phyloP scores from a whole-genome alignment of 2,329 filamentous ascomycete species.

The Claviceps monticola region DNA sequence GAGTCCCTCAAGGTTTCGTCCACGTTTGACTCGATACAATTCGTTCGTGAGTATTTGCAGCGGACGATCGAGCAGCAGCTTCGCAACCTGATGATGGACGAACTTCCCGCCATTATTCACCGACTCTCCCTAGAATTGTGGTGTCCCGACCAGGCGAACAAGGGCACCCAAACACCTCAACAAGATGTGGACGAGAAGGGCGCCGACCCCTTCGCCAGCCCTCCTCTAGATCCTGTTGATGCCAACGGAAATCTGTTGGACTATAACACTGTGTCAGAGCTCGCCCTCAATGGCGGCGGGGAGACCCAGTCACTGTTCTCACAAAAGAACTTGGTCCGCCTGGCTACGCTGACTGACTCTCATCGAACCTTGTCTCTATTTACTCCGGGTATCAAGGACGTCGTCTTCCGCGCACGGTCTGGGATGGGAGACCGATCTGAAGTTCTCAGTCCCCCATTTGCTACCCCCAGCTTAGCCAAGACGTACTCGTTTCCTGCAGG shows the following conservation, averaged over 20 bases:
- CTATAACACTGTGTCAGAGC: slow-evolving; percentile 57
- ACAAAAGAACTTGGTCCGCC: slow-evolving; percentile 77
- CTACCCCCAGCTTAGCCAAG: slow-evolving; percentile 43
- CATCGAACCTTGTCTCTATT: slow-evolving; percentile 85
- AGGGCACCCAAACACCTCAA: slow-evolving; percentile 33
- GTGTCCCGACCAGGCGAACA: slow-evolving; percentile 63
- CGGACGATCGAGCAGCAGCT: slow-evolving; percentile 90
- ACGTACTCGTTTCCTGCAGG: slow-evolving; percentile 48
- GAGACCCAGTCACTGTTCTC: slow-evolving; percentile 87
- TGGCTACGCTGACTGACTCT: slow-evolving; percentile 73
- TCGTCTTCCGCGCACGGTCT: slow-evolving; percentile 86
- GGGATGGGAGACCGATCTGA: slow-evolving; percentile 61
- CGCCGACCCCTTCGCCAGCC: slow-evolving; percentile 69
- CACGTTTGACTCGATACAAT: slow-evolving; percentile 97
- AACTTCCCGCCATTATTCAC: slow-evolving; percentile 92
- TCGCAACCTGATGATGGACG: slow-evolving; percentile 92
- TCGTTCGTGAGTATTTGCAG: slow-evolving; percentile 93
- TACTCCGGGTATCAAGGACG: slow-evolving; percentile 79
- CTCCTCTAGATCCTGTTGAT: slow-evolving; percentile 72
- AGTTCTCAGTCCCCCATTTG: slow-evolving; percentile 30
- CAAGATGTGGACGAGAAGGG: slow-evolving; percentile 43
- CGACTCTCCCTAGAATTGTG: slow-evolving; percentile 76
- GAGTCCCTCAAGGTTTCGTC: slow-evolving; percentile 97
- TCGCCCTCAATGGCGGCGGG: slow-evolving; percentile 65
- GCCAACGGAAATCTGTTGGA: slow-evolving; percentile 65